Conservation (phyloP, 2,329 filamentous ascomycete genomes). For the Ilyonectria mors-panacis region DNA sequence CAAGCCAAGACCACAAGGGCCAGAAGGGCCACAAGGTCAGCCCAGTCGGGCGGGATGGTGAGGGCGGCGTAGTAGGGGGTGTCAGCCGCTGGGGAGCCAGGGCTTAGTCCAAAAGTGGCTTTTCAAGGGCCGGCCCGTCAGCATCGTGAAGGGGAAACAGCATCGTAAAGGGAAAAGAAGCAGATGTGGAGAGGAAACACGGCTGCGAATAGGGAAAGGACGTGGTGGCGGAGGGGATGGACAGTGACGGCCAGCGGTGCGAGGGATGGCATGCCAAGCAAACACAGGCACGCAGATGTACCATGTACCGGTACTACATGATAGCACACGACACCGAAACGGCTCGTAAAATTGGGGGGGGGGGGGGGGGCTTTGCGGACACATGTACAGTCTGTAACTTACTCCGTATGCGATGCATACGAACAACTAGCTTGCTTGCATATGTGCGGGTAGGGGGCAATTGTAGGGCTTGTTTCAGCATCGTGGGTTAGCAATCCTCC, state of each 20-base stretch:
- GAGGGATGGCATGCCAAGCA: neutral
- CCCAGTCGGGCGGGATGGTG: constrained; percentile 12
- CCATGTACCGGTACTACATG: too few species aligned
- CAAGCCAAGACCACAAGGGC: neutral
- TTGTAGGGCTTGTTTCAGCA: constrained; percentile 49
- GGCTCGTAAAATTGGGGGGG: neutral
- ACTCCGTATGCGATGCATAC: constrained; percentile 1
- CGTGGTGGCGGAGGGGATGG: neutral
- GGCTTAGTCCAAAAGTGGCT: neutral
- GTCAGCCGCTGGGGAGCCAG: constrained; percentile 8
- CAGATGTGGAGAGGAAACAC: neutral
- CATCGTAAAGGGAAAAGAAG: neutral
- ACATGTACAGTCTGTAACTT: neutral
- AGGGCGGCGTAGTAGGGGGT: constrained; percentile 5
- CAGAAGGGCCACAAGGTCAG: constrained; percentile 6
- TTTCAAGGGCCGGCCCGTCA: neutral
- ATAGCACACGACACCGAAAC: neutral
- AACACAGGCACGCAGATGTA: neutral
- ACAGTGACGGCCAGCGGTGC: neutral
- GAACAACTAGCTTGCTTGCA: constrained; percentile 35
- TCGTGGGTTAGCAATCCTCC: constrained; percentile 44
- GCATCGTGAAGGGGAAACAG: neutral
- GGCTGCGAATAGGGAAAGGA: neutral
- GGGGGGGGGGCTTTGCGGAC: neutral
- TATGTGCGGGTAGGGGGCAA: constrained; percentile 41